Evolutionary conservation across 805 yeast species (phyloP).

Genomic region (Ogataea degrootiae): DNA sequence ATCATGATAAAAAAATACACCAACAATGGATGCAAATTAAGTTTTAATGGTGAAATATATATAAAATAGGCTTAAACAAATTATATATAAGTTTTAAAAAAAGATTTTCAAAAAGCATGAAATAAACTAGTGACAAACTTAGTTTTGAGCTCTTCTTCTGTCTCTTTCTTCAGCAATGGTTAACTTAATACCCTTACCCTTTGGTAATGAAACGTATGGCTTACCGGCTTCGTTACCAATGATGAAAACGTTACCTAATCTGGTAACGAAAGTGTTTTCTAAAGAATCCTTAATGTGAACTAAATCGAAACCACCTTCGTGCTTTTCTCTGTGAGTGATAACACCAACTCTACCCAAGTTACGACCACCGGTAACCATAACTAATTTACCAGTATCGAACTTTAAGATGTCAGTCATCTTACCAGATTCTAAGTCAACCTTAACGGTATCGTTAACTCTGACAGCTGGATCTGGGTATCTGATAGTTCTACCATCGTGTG

Average conservation of each 20-base stretch:
- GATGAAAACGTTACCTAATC: constrained; percentile 88
- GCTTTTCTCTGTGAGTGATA: constrained; percentile 93
- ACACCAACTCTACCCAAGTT: constrained; percentile 98
- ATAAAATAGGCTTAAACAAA: not conserved
- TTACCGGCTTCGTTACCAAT: constrained; percentile 88
- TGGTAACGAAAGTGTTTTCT: constrained; percentile 93
- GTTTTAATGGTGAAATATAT: too few species aligned
- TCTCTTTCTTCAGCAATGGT: constrained; percentile 97
- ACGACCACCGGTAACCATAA: constrained; percentile 96
- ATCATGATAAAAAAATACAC: not conserved
- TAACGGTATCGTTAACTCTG: constrained; percentile 97
- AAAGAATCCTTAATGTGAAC: constrained; percentile 94
- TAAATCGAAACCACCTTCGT: constrained; percentile 97
- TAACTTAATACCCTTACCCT: constrained; percentile 98
- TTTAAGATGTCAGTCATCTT: constrained; percentile 85
- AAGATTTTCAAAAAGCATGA: not conserved
- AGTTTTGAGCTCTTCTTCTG: constrained; percentile 87
- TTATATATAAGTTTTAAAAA: not conserved
- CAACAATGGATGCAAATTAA: not conserved
- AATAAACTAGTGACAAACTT: constrained; percentile 18
- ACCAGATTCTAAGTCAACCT: constrained; percentile 94
- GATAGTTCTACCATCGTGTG: constrained; percentile 99
- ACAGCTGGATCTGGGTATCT: constrained; percentile 98
- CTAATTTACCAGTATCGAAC: constrained; percentile 89
- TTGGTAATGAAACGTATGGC: constrained; percentile 92